Evolutionary conservation across 257 asterid species (phyloP), one percentile per base, ranked within the genome.

Genomic region (Przewalskia tangutica): DNA sequence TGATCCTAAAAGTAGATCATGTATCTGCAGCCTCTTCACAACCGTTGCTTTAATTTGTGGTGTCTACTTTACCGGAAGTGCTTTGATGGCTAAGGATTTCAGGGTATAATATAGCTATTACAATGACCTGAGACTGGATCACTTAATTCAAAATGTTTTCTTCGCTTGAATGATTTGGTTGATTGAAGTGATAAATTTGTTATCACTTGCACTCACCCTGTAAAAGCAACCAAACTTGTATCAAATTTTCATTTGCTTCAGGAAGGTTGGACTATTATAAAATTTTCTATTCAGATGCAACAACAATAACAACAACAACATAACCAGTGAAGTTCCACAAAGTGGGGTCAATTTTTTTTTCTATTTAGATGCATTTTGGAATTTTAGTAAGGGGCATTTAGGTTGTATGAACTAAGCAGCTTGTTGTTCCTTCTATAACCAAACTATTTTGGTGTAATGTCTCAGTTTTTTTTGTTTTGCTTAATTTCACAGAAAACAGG

Each of bases 1-100:
- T 13, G 98, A 89, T 86, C 82, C 90, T 70, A 93, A 88, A 86
- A 84, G 86, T 60, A 88, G 91, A 83, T 85, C 93, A 80, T 89
- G 86, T 70, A 84, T 91, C 70, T 91, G 89, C 88, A 84, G 90
- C 87, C 86, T 93, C 77, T 50, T 90, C 63, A 16, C 91, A 20
- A 77, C 87, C 12, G 87, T 88, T 68, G 83, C 91, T 78, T 82
- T 91, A 90, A 34, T 94, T 77, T 92, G 84, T 79, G 90, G 89
- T n/a, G 88, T 87, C 85, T 93, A 89, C 91, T 89, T 93, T 78
- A 54, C 89, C 13, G 88, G 94, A 38, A 86, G 86, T 77, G 90
- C 91, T 38, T 88, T 93, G 86, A 80, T 93, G 42, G 86, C 88
- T 56, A 89, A 80, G 83, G 91, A 91, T 77, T 82, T 79, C 34